These are phyloP conservation scores for Verticillium dahliae DNA, from an alignment of 2,329 filamentous ascomycete species.

Conservation along the genomic window DNA sequence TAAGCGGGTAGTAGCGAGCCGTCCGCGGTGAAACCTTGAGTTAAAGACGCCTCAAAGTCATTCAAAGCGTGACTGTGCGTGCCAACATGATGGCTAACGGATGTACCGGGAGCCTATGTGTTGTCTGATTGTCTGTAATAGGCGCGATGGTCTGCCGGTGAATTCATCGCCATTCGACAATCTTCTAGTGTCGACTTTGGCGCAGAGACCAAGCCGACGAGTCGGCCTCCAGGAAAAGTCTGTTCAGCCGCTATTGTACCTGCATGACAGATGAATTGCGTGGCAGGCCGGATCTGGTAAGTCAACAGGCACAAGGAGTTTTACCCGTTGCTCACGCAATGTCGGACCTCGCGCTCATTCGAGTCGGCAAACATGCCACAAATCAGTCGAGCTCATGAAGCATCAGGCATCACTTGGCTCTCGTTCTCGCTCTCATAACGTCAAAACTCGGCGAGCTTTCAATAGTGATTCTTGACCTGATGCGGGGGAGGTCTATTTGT, in stretches of 20 bases:
- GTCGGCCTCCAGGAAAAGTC: not conserved
- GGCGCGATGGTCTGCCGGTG: not conserved
- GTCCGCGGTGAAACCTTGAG: not conserved
- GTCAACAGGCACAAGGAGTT: not conserved
- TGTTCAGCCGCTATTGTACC: not conserved
- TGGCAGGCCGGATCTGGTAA: not conserved
- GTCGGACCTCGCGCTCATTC: not conserved
- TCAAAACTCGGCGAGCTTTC: not conserved
- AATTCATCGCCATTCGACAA: not conserved
- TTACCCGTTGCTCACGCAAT: not conserved
- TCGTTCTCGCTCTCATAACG: not conserved
- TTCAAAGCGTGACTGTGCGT: too few species aligned
- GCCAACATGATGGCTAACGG: too few species aligned
- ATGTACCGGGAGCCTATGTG: too few species aligned
- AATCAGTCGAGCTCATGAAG: not conserved
- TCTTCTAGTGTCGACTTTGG: not conserved
- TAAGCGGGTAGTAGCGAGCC: not conserved
- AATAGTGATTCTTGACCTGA: not conserved
- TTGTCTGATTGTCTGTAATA: too few species aligned
- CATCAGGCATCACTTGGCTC: not conserved
- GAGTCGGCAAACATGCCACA: not conserved
- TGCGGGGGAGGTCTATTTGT: not conserved
- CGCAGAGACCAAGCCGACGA: not conserved
- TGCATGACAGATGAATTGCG: not conserved
- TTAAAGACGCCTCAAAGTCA: not conserved